These are phyloP conservation scores for Bretziella fagacearum DNA, from an alignment of 2,329 filamentous ascomycete genomes.

Conservation along the genomic window DNA sequence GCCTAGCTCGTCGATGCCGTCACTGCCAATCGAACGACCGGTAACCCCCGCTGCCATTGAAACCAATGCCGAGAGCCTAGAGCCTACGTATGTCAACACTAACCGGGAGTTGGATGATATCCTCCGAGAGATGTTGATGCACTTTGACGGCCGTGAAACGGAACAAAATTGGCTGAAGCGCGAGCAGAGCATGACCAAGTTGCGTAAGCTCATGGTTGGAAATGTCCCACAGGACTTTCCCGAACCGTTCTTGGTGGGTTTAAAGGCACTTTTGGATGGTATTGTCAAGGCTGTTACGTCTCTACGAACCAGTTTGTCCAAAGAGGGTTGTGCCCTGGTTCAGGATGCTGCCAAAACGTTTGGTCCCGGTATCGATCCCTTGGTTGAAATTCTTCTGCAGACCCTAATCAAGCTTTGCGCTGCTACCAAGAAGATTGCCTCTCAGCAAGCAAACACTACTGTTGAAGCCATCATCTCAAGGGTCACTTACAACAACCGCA, in stretches of 20 bases:
- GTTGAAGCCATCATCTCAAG: constrained; percentile 68
- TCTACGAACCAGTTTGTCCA: constrained; percentile 74
- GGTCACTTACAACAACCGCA: constrained; percentile 59
- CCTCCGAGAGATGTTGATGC: constrained; percentile 60
- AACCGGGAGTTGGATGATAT: constrained; percentile 76
- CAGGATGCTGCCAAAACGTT: constrained; percentile 68
- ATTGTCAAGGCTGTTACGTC: constrained; percentile 75
- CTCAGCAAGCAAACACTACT: constrained; percentile 63
- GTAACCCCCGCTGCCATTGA: constrained; percentile 44
- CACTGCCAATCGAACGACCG: constrained; percentile 33
- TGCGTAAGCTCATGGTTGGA: constrained; percentile 64
- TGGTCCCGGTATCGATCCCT: constrained; percentile 64
- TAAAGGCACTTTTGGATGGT: constrained; percentile 65
- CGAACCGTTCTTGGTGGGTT: constrained; percentile 48
- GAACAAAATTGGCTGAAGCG: constrained; percentile 83
- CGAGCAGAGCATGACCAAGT: constrained; percentile 61
- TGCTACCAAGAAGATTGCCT: constrained; percentile 81
- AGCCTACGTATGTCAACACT: constrained; percentile 71
- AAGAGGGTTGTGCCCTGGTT: constrained; percentile 66
- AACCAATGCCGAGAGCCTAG: constrained; percentile 48
- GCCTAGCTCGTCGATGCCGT: constrained; percentile 26
- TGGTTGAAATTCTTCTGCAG: constrained; percentile 82
- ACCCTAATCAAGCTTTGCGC: constrained; percentile 77
- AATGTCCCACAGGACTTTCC: constrained; percentile 68
- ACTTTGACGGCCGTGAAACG: constrained; percentile 75